Evolutionary conservation across 2,329 filamentous ascomycete species (phyloP), one percentile per base, ranked within the genome.

Genomic region (Hypoxylon sp.): DNA sequence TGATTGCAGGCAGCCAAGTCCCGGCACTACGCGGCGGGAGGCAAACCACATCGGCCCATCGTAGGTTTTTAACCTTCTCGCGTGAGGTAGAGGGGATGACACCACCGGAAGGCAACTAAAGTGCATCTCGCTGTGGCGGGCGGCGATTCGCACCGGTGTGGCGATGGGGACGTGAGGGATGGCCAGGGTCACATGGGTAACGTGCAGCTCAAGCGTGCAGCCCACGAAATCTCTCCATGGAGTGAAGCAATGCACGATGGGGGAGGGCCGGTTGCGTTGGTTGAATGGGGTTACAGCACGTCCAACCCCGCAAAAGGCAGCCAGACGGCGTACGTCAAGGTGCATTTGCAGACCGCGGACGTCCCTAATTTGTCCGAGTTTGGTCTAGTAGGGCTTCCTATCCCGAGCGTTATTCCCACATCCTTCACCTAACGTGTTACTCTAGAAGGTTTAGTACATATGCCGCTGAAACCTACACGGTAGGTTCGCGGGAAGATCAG

Each of bases 61-160:
- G 56, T 64, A 64, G 45, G 55, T 32, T 14, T 30, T 40, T 45
- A 20, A n/a, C 20, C 26, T 18, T 49, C 20, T 33, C 22, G 24
- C 26, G 20, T 11, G 40, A 60, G 38, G 26, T 36, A 33, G 49
- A 54, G 28, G 33, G 64, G 56, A 36, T 61, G 45, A 44, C 57
- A 61, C 56, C 58, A 67, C 61, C 53, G 64, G 46, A 64, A 51
- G 54, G 50, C 49, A 50, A 32, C 22, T 9, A 49, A 62, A 16
- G 46, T 42, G 50, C 44, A 40, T 40, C 61, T 22, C 44, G 36
- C 64, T 57, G 54, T 59, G 58, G 67, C 64, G 55, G 53, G 66
- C 50, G 60, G 51, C 61, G 61, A 65, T 67, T 67, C 64, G 57
- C 65, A 67, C 67, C 64, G 66, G 66, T 68, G 66, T 65, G 64